These are phyloP conservation scores for Coelastrella sp. DNA, from an alignment of 139 green algal species.

Conservation along the genomic window DNA sequence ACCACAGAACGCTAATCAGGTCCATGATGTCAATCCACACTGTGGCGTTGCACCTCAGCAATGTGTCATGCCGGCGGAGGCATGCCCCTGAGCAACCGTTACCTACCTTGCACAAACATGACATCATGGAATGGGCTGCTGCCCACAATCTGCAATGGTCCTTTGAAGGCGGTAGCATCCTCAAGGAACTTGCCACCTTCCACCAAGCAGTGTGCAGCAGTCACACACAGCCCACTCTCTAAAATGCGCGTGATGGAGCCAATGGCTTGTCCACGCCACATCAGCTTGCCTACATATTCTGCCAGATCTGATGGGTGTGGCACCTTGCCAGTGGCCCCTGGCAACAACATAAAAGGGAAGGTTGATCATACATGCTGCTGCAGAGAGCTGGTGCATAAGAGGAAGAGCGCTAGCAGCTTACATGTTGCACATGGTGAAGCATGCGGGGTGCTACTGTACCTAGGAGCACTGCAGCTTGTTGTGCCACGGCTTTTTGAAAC, in stretches of 20 bases:
- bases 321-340: background rate
- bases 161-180: background rate
- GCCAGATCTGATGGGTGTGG: background rate
- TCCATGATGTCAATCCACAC: background rate
- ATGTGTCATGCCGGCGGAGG: background rate
- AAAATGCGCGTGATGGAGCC: background rate
- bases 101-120: background rate
- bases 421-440: background rate
- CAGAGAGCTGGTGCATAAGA: background rate
- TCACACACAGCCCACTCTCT: background rate
- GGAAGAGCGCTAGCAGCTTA: background rate
- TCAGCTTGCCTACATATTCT: background rate
- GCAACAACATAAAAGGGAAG: background rate
- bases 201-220: conserved; percentile 1
- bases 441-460: background rate
- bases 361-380: background rate
- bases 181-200: background rate
- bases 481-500: too few relatives aligned
- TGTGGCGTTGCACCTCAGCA: background rate
- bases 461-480: background rate
- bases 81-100: background rate
- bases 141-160: background rate
- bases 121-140: background rate
- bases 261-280: background rate
- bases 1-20: background rate